Percentiles rank a stretch among this genome's conserved stretches.
Evolutionary conservation across 306 rosid genomes (phyloP).

Genomic region (Vigna hirtella): DNA sequence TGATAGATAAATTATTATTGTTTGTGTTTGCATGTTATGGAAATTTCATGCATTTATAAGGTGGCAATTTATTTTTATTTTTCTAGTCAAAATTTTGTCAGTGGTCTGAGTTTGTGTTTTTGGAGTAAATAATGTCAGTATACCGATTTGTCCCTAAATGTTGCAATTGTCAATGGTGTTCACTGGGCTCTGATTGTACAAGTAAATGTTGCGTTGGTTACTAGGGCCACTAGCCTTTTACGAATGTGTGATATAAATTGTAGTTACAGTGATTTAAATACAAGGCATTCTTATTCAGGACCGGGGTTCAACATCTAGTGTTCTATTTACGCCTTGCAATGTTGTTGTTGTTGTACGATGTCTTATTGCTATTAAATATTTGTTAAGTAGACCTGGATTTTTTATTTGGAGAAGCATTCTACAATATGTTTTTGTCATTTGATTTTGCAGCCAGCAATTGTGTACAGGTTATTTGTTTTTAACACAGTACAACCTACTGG

Average conservation of each 20-base stretch:
- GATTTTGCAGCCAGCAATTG: slow-evolving; percentile 1
- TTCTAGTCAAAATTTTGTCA: not conserved
- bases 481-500: not conserved
- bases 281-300: not conserved
- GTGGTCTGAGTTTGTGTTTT: not conserved
- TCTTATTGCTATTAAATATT: not conserved
- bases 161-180: slow-evolving; percentile 1
- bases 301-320: not conserved
- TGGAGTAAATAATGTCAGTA: slow-evolving; percentile 21
- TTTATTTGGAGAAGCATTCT: not conserved
- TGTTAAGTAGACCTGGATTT: not conserved
- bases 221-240: slow-evolving; percentile 24
- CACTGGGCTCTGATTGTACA: not conserved
- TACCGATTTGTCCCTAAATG: slow-evolving; percentile 43
- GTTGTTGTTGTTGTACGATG: not conserved
- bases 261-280: slow-evolving; percentile 14
- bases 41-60: not conserved
- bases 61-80: not conserved
- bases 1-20: not conserved
- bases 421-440: not conserved
- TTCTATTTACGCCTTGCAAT: not conserved
- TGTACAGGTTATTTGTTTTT: not conserved
- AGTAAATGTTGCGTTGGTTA: not conserved
- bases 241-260: slow-evolving; percentile 12
- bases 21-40: not conserved